Base-by-base conservation (phyloP, 129 eudicot species). In the Scalesia atractyloides region DNA sequence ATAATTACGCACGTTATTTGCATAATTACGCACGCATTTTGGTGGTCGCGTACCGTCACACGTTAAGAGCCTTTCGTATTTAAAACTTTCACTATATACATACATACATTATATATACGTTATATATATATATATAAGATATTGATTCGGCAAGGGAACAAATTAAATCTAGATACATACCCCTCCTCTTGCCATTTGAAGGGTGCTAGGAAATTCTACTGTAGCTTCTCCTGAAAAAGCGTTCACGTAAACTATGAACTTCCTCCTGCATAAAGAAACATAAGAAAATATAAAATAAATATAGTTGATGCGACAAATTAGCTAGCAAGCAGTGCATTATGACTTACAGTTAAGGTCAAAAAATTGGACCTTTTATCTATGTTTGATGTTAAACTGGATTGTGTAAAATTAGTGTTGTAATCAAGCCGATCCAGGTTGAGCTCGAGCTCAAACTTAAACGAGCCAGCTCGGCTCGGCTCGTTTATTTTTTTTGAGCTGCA, bases 111-210 rank as follows among this genome's bases (percentile, higher is more conserved):
- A n/a, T n/a, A n/a, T n/a, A n/a, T n/a, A n/a, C n/a, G n/a, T n/a
- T n/a, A n/a, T 30, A 30, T 30, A 30, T 26, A 26, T 26, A 26
- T 1, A 26, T 26, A 24, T 24, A 24, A 0, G 39, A 30, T 14
- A 60, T 0, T 60, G 19, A 13, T 13, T 26, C 14, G 66, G 44
- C 43, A 30, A 60, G 37, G 33, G 2, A 17, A 61, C 3, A 39
- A 56, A 84, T 41, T 51, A 70, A 10, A 62, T 66, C 30, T 18
- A 52, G 9, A 34, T 51, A 80, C 97, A 78, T 94, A 94, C 99
- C 62, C 99, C 99, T 86, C 99, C 99, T 82, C 93, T 94, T n/a
- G 96, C 92, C 96, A 94, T 90, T 85, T 94, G 97, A 69, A 88
- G 97, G 52, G 91, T 94, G 80, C 99, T 94, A 5, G 99, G 99